Evolutionary conservation across 1,284 basidiomycete genomes (phyloP), one percentile per base, ranked within the genome.

Genomic region (Microbotryum lychnidis-dioicae): DNA sequence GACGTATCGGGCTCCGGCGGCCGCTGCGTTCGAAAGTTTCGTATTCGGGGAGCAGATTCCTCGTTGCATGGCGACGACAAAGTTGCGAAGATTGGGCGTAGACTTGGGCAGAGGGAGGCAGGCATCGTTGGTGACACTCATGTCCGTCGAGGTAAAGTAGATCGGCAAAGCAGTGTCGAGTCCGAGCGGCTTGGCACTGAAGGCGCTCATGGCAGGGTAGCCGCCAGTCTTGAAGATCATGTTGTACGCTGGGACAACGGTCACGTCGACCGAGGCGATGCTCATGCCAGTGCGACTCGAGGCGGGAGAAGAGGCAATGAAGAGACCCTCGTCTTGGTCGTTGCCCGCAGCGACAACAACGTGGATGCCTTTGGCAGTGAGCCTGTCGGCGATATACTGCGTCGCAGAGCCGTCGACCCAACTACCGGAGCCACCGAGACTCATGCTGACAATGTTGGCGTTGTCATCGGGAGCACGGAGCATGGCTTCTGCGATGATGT

Each of bases 1-100:
- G 37, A 42, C 37, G 48, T 50, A 50, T 50, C 23, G 23, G 16
- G 27, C 65, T 37, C 65, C 65, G 2, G 62, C 62, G 4, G 51
- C 51, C 0, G 29, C 63, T 20, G 65, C 49, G 47, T 66, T 69
- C 5, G n/a, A 27, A 4, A 52, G 53, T 59, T 69, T 69, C 50
- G 54, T 53, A 10, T 29, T 49, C 27, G 64, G 67, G 16, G 56
- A 56, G 53, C 67, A 83, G 31, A 75, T 77, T 4, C 83, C 83
- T 23, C 82, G 76, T 47, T 80, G 78, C 48, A 84, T 75, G 52
- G 84, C 66, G 5, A 80, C 80, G 12, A 83, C 68, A 53, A 75
- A 80, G 2, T 68, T 65, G 8, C 79, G 78, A 4, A 85, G 76
- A 69, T 83, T 78, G 0, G 82, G 83, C 0, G 80, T 83, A 49